A percentile compares a stretch with the other conserved stretches of the same genome.
phyloP scores from a whole-genome alignment of 352 stramenopile species.

The Thraustotheca clavata region DNA sequence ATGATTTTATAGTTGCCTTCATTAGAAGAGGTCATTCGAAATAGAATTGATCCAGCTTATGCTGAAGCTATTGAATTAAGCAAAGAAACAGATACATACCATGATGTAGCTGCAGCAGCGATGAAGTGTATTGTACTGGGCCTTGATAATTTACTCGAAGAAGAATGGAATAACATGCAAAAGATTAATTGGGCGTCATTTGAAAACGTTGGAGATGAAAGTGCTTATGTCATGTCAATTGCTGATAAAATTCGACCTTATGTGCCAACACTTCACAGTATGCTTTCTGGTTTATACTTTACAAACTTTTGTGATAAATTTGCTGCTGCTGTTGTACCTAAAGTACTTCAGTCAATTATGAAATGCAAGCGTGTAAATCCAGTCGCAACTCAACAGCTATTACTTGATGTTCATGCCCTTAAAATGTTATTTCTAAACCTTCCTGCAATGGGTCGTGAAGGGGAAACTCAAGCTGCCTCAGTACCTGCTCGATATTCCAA shows the following conservation, averaged over 20 bases:
- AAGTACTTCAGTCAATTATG: slow-evolving; percentile 83
- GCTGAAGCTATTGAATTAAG: slow-evolving; percentile 90
- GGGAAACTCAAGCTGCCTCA: slow-evolving; percentile 45
- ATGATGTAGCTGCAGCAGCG: slow-evolving; percentile 90
- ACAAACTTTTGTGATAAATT: slow-evolving; percentile 99
- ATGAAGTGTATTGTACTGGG: slow-evolving; percentile 94
- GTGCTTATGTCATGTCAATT: slow-evolving; percentile 90
- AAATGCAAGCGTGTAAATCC: slow-evolving; percentile 93
- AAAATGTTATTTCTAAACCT: slow-evolving; percentile 96
- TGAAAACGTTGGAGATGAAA: slow-evolving; percentile 95
- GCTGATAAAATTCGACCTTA: slow-evolving; percentile 88
- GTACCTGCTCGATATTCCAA: slow-evolving; percentile 94
- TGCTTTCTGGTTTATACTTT: slow-evolving; percentile 92
- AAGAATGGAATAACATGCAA: slow-evolving; percentile 83
- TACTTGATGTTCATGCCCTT: slow-evolving; percentile 97
- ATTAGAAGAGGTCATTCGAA: slow-evolving; percentile 92
- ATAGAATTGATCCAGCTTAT: slow-evolving; percentile 93
- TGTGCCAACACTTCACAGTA: slow-evolving; percentile 83
- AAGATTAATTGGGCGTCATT: slow-evolving; percentile 91
- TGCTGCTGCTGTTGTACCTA: slow-evolving; percentile 84
- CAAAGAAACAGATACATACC: slow-evolving; percentile 91
- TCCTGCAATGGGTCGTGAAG: slow-evolving; percentile 70
- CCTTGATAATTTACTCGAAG: slow-evolving; percentile 87
- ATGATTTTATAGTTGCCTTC: slow-evolving; percentile 62
- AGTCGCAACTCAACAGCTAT: slow-evolving; percentile 95